phyloP scores from a whole-genome alignment of 345 rosid species.

The Populus euphratica region DNA sequence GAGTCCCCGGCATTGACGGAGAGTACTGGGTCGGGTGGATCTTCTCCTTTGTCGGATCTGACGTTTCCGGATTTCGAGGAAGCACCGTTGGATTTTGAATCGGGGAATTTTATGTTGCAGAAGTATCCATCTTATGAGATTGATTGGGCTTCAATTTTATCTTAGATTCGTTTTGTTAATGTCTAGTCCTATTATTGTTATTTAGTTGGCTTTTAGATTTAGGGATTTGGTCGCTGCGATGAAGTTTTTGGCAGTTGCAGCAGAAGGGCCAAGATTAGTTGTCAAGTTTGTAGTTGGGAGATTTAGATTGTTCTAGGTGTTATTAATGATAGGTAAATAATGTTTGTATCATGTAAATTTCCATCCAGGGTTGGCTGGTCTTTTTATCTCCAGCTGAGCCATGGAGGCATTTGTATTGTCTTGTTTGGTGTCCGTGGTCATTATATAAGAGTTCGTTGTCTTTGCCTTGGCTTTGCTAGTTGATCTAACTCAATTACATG shows the following conservation, averaged over 20 bases:
- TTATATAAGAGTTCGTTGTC: not conserved
- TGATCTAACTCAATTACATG: too few species aligned
- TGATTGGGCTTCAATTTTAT: constrained; percentile 30
- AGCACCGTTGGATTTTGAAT: constrained; percentile 28
- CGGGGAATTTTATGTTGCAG: constrained; percentile 21
- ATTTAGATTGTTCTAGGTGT: too few species aligned
- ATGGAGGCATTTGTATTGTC: not conserved
- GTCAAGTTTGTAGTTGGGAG: not conserved
- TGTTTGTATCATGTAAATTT: constrained; percentile 12
- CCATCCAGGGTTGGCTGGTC: constrained; percentile 22
- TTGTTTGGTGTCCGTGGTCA: constrained; percentile 1
- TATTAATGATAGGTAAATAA: constrained; percentile 1
- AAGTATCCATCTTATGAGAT: constrained; percentile 34
- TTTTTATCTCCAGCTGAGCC: constrained; percentile 29
- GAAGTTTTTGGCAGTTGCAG: constrained; percentile 33
- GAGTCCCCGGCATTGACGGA: constrained; percentile 36
- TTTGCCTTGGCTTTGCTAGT: too few species aligned
- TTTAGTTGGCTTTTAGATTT: not conserved
- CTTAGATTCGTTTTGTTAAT: not conserved
- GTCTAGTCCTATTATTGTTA: not conserved
- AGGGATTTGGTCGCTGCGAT: constrained; percentile 18
- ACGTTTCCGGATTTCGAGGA: constrained; percentile 27
- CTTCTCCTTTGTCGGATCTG: constrained; percentile 31
- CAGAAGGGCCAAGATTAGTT: constrained; percentile 1
- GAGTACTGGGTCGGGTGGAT: constrained; percentile 50